phyloP scores from a whole-genome alignment of 352 stramenopile species.

The Phytophthora litchii region DNA sequence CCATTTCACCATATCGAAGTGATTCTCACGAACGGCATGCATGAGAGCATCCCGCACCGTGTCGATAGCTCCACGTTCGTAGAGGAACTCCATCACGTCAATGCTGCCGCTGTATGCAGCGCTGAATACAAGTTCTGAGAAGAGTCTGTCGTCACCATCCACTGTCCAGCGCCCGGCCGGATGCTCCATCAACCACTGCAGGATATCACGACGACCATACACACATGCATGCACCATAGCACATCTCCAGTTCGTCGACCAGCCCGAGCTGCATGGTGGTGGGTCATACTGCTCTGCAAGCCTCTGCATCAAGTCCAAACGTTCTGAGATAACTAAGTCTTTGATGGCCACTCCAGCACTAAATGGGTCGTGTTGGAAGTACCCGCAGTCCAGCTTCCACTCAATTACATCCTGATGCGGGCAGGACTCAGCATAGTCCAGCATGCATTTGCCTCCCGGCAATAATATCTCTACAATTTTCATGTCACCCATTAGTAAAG shows the following conservation, averaged over 20 bases:
- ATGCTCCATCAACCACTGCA: conserved; percentile 29
- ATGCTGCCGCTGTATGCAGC: conserved; percentile 9
- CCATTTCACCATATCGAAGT: conserved; percentile 20
- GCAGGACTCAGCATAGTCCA: conserved; percentile 21
- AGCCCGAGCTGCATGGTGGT: conserved; percentile 6
- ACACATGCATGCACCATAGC: conserved; percentile 26
- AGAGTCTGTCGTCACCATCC: conserved; percentile 15
- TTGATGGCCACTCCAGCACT: conserved; percentile 18
- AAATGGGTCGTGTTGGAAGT: conserved; percentile 11
- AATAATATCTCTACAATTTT: conserved; percentile 13
- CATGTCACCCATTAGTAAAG: conserved; percentile 3
- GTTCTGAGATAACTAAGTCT: conserved; percentile 11
- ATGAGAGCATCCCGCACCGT: conserved; percentile 13
- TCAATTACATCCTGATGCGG: conserved; percentile 20
- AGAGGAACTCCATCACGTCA: conserved; percentile 18
- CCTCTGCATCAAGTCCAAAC: conserved; percentile 23
- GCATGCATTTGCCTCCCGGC: conserved; percentile 17
- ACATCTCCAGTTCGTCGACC: conserved; percentile 11
- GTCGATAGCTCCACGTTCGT: conserved; percentile 11
- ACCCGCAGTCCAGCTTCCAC: conserved; percentile 20
- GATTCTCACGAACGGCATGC: conserved; percentile 12
- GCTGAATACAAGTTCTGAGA: conserved; percentile 19
- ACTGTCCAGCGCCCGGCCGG: conserved; percentile 15
- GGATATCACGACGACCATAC: conserved; percentile 5
- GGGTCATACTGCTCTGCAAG: conserved; percentile 13